Conservation (phyloP, 192 early-diverging fungal genomes). For the Cladochytrium replicatum region DNA sequence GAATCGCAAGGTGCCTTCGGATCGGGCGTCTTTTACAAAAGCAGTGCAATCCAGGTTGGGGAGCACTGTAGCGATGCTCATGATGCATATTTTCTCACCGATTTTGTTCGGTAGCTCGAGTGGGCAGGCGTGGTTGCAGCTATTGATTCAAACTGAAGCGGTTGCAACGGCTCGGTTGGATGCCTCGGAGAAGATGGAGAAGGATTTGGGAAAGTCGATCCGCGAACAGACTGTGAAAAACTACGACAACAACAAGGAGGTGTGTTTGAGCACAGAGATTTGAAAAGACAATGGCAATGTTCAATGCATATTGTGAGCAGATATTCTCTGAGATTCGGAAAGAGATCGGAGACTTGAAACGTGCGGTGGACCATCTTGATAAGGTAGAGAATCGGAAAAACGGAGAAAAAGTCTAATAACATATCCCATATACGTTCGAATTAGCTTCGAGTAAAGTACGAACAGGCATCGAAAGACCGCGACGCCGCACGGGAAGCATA, state of each 20-base stretch:
- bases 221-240: conserved; percentile 26
- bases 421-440: no score
- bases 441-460: conserved; percentile 22
- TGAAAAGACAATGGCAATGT: no score
- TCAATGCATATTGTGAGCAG: conserved; percentile 7
- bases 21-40: conserved; percentile 1
- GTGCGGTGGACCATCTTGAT: conserved; percentile 19
- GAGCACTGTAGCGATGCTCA: not conserved
- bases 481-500: conserved; percentile 17
- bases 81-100: not conserved
- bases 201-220: conserved; percentile 26
- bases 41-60: conserved; percentile 25
- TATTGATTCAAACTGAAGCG: conserved; percentile 25
- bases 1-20: conserved; percentile 3
- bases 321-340: conserved; percentile 31
- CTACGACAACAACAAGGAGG: conserved; percentile 24
- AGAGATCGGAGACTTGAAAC: conserved; percentile 14
- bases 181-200: conserved; percentile 22
- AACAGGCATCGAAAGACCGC: conserved; percentile 27
- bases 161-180: conserved; percentile 12
- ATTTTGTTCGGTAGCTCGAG: conserved; percentile 2
- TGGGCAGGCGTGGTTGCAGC: conserved; percentile 23
- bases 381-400: conserved; percentile 14
- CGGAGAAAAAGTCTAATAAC: no score
- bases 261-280: not conserved